phyloP scores from a whole-genome alignment of 176 grass and related monocot species.

The Bromus sterilis region DNA sequence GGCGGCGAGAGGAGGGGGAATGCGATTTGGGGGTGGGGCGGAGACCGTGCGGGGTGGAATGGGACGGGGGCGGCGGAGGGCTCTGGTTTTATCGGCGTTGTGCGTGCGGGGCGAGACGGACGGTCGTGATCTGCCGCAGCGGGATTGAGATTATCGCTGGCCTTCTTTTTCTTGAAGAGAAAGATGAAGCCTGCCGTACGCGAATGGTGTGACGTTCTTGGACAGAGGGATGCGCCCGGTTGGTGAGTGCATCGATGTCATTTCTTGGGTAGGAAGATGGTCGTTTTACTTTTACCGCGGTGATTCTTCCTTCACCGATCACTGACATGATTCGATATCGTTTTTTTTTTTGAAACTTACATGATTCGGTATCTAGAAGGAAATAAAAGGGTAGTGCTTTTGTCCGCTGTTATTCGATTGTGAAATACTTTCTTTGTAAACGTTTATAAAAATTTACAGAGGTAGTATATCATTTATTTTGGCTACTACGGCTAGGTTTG shows the following conservation, averaged over 20 bases:
- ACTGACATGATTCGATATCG: too few species aligned
- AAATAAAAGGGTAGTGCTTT: too few species aligned
- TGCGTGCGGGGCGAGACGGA: not conserved
- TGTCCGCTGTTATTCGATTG: too few species aligned
- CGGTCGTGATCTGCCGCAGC: not conserved
- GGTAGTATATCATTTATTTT: too few species aligned
- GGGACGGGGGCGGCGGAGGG: not conserved
- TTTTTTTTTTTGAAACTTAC: too few species aligned
- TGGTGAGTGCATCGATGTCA: too few species aligned
- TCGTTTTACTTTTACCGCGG: not conserved
- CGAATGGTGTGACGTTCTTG: not conserved
- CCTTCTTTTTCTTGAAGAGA: constrained; percentile 28
- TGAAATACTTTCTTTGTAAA: too few species aligned
- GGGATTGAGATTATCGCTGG: not conserved
- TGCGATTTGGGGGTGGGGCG: not conserved
- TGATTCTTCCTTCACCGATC: too few species aligned
- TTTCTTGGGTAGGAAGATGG: not conserved
- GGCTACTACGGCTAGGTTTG: too few species aligned
- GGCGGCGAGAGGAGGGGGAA: not conserved
- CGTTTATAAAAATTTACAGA: too few species aligned
- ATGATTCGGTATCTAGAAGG: too few species aligned
- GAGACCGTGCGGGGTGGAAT: not conserved
- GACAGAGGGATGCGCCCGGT: too few species aligned
- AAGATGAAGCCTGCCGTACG: constrained; percentile 12
- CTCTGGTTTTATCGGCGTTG: constrained; percentile 14